A percentile compares a stretch with the other conserved stretches of the same genome.
phyloP scores from a whole-genome alignment of 129 eudicot genomes.

The Heracleum sosnowskyi region DNA sequence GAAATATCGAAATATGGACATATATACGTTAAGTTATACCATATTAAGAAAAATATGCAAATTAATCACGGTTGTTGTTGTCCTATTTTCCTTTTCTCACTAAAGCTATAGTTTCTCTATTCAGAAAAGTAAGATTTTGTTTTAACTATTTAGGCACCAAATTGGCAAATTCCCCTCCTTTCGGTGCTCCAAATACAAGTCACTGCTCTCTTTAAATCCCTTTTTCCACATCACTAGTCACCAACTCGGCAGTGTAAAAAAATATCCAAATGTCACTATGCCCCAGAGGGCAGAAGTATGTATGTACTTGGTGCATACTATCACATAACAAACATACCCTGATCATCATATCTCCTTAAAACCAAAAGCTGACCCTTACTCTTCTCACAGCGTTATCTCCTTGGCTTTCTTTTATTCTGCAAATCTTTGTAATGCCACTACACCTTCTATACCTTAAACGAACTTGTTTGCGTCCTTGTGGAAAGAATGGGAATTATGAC shows the following conservation, averaged over 20 bases:
- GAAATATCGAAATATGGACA: too few relatives aligned
- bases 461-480: slow-evolving; percentile 1
- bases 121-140: neutral
- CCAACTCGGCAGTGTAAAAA: slow-evolving; percentile 6
- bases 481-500: slow-evolving; percentile 37
- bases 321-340: slow-evolving; percentile 6
- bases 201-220: slow-evolving; percentile 16
- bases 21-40: too few relatives aligned
- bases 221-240: slow-evolving; percentile 16
- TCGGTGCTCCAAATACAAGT: slow-evolving; percentile 48
- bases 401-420: slow-evolving; percentile 20
- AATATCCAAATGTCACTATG: slow-evolving; percentile 9
- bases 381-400: slow-evolving; percentile 12
- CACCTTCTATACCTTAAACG: slow-evolving; percentile 18
- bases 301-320: slow-evolving; percentile 3
- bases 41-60: too few relatives aligned
- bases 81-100: neutral
- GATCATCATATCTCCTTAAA: slow-evolving; percentile 5
- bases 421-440: slow-evolving; percentile 8
- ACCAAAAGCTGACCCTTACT: slow-evolving; percentile 31
- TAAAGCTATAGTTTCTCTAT: neutral
- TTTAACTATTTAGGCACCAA: neutral
- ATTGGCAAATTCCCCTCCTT: slow-evolving; percentile 25
- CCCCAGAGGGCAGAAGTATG: too few relatives aligned
- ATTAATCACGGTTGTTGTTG: neutral